Conservation (phyloP, 176 grass and related monocot genomes). For the Zoysia pacifica region DNA sequence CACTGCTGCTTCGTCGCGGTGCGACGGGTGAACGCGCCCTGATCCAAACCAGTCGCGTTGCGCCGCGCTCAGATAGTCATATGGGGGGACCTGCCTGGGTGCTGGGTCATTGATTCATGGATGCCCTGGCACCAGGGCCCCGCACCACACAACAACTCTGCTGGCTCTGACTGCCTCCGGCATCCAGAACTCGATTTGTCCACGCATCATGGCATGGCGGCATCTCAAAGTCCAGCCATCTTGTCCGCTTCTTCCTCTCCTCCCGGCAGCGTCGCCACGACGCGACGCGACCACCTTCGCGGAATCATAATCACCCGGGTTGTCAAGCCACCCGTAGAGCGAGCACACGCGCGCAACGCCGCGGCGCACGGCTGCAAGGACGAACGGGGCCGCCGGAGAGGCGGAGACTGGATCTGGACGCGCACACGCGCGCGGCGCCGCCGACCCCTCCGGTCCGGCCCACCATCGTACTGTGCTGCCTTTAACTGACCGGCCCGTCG, state of each 20-base stretch:
- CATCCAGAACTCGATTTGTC: background rate
- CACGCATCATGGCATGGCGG: no score
- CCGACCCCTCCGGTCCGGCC: background rate
- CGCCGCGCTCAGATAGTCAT: no score
- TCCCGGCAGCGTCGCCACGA: background rate
- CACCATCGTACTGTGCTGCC: background rate
- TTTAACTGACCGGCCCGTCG: background rate
- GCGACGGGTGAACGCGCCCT: background rate
- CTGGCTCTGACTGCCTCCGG: background rate
- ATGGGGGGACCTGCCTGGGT: no score
- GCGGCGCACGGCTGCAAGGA: background rate
- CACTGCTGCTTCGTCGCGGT: no score
- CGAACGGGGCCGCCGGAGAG: background rate
- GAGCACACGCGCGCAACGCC: background rate
- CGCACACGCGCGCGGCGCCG: background rate
- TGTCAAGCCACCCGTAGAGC: background rate
- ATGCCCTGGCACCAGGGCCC: background rate
- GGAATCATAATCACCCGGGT: no score
- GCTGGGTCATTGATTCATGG: background rate
- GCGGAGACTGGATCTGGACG: background rate
- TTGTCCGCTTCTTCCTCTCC: background rate
- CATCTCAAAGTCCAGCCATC: background rate
- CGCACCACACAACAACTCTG: background rate
- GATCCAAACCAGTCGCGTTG: no score
- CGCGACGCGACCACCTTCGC: no score